Conservation (phyloP, 257 asterid genomes). For the Datura wrightii region DNA sequence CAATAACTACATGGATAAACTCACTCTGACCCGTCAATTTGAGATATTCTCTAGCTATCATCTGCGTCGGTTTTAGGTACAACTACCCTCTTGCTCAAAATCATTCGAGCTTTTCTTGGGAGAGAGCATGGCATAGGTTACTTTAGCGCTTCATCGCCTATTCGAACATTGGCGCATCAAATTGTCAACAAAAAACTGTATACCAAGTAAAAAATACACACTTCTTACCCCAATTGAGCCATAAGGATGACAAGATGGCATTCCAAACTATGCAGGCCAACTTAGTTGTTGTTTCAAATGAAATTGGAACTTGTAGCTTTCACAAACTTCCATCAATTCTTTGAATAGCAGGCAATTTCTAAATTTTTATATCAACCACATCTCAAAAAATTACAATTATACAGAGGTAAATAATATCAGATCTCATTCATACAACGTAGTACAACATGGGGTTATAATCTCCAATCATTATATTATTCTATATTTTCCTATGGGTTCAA, state of each 20-base stretch:
- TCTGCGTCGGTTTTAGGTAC: not conserved
- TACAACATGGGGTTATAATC: not conserved
- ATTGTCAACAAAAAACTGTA: not conserved
- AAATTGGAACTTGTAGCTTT: not conserved
- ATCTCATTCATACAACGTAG: not conserved
- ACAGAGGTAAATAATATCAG: not conserved
- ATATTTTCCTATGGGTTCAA: conserved; percentile 24
- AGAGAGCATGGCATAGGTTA: too few relatives aligned
- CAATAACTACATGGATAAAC: not conserved
- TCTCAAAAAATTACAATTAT: not conserved
- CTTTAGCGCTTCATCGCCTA: not conserved
- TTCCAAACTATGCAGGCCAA: not conserved
- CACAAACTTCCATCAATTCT: not conserved
- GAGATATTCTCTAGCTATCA: not conserved
- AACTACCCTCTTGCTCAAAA: not conserved
- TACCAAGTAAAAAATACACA: not conserved
- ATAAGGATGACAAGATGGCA: not conserved
- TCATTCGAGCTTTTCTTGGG: not conserved
- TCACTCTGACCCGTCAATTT: too few relatives aligned
- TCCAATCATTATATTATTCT: not conserved
- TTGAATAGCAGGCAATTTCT: not conserved
- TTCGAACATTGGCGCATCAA: not conserved
- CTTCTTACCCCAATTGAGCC: not conserved
- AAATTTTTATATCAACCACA: not conserved
- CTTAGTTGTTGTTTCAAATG: conserved; percentile 11